Base-by-base conservation (phyloP, 345 rosid species). In the Hypericum perforatum region DNA sequence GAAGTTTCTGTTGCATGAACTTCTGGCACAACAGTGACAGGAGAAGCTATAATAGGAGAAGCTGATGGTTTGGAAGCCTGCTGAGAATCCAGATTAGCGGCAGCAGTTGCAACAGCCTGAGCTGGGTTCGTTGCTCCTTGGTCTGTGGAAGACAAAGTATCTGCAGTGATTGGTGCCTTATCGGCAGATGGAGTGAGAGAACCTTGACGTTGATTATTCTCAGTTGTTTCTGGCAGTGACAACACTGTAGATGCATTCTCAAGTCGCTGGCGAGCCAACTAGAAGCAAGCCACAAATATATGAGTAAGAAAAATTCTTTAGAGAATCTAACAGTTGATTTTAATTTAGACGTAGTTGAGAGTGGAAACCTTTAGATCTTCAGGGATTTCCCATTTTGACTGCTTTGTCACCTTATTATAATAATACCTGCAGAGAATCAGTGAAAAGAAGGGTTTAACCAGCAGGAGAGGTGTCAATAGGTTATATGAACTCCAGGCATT, bases 351-450 rank as follows among this genome's bases (percentile, higher is more conserved):
- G 56, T 11, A 44, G 29, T 9, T 16, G 41, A 41, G 7, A 43
- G 4, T 22, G 65, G 45, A 67, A 63, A 92, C 98, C 98, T 88
- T 85, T 72, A 92, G 49, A 61, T 92, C 96, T 55, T 74, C 85
- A 50, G 98, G 98, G 64, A 88, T 77, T 63, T 70, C 73, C 98
- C 98, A 92, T 51, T 81, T 85, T 61, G 98, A 92, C 63, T 71
- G 86, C 72, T 78, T 88, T 40, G 96, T 83, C 66, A 69, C 80
- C 76, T 82, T 85, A 71, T 92, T 88, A 74, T 78, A 78, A 68
- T 74, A 88, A 70, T 81, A 92, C 75, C 98, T 92, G 72, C 63
- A 65, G 46, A 60, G 65, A 39, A 51, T 61, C 49, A 54, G 63
- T 41, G 59, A 50, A 45, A 37, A 65, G 50, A 40, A 69, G 32